Percentiles rank a stretch among this genome's conserved stretches.
phyloP scores from a whole-genome alignment of 495 filamentous ascomycete species.

The Podospora comata region DNA sequence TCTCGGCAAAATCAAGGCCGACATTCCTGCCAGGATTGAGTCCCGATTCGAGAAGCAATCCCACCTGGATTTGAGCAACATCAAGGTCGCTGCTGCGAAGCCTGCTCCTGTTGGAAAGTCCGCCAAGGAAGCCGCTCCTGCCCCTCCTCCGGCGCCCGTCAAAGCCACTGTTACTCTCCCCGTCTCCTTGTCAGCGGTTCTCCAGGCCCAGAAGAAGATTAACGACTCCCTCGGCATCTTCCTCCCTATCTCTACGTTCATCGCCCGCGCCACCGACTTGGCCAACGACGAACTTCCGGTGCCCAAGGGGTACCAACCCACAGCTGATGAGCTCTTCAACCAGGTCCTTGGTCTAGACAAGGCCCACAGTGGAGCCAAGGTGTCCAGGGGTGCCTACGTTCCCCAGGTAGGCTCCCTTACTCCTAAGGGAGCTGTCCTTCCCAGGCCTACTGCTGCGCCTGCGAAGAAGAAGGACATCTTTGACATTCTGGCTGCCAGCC shows the following conservation, averaged over 20 bases:
- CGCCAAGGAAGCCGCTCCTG: conserved; percentile 43
- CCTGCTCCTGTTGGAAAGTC: conserved; percentile 38
- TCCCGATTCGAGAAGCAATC: conserved; percentile 66
- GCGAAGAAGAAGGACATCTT: conserved; percentile 66
- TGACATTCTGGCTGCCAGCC: conserved; percentile 58
- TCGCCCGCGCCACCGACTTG: conserved; percentile 74
- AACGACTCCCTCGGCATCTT: conserved; percentile 70
- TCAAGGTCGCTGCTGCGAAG: conserved; percentile 68
- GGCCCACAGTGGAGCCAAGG: conserved; percentile 34
- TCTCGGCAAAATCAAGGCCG: conserved; percentile 67
- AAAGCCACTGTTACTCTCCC: conserved; percentile 61
- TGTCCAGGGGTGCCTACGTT: conserved; percentile 55
- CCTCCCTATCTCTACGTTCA: conserved; percentile 81
- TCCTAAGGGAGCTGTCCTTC: conserved; percentile 28
- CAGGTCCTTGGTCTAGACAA: conserved; percentile 72
- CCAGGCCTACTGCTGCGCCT: conserved; percentile 53
- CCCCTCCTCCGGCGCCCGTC: conserved; percentile 41
- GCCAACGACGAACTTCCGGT: conserved; percentile 83
- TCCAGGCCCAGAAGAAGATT: conserved; percentile 75
- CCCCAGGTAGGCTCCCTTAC: conserved; percentile 70
- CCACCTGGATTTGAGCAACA: conserved; percentile 91
- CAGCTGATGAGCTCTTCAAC: conserved; percentile 81
- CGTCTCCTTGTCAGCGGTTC: conserved; percentile 71
- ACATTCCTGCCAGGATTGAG: conserved; percentile 66
- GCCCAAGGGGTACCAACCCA: conserved; percentile 55